Base-by-base conservation (phyloP, 176 grass and related monocot genomes). In the Cocos nucifera region DNA sequence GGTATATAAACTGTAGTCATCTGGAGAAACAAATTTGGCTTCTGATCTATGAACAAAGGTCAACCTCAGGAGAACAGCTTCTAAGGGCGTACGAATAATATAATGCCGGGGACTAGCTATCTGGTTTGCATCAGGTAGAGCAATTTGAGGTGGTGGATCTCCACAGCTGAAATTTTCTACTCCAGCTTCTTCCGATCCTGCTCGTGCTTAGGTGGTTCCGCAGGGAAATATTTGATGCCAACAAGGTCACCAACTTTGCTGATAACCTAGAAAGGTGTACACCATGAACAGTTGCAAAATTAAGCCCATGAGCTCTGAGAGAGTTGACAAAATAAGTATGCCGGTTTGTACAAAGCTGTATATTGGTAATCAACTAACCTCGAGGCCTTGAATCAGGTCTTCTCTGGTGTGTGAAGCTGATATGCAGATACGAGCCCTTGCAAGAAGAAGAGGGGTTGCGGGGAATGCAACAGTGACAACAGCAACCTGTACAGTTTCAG, bases 231-330 rank as follows among this genome's bases (percentile, higher is more conserved):
- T 53, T 93, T 93, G 77, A 87, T 83, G 39, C 77, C 83, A 4
- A 87, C 75, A 66, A 87, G 83, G 70, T 87, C 74, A 9, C 89
- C 84, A 62, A 93, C 89, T 70, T 82, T 82, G 59, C 89, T 93
- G 59, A 93, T 82, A 69, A 87, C 84, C 83, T 93, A 63, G 3
- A 60, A 60, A 51, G 35, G 5, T 20, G 49, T 17, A 29, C 16
- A 30, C 15, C 17, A 54, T 15, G 17, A 53, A 19, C 15, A 2
- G 4, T 20, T 19, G 19, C 10, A 54, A 66, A 4, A 66, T 28
- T 50, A 15, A 5, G 0, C 10, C 35, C 10, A 35, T 5, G 2
- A 19, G 15, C 2, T 15, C 4, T 16, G 28, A 67, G n/a, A 15
- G 18, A 52, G 51, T 20, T 4, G 17, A 65, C n/a, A 12, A 44